These are phyloP conservation scores for Podospora australis DNA, from an alignment of 495 filamentous ascomycete genomes.

Conservation along the genomic window DNA sequence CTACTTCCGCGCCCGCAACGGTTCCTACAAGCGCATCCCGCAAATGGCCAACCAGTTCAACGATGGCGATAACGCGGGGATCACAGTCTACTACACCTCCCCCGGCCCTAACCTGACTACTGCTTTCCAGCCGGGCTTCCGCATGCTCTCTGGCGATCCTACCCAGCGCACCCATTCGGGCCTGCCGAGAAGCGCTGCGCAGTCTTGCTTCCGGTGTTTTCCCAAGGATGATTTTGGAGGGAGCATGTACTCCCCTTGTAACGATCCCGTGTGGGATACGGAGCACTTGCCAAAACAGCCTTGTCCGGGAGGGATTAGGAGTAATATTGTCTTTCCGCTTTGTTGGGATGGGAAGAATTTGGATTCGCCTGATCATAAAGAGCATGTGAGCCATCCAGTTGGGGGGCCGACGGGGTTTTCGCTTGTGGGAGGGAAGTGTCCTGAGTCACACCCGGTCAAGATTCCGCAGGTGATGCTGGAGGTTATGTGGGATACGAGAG, in stretches of 20 bases:
- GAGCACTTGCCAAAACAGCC: slow-evolving; percentile 11
- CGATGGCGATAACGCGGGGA: slow-evolving; percentile 25
- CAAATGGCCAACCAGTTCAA: slow-evolving; percentile 18
- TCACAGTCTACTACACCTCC: slow-evolving; percentile 40
- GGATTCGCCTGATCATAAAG: slow-evolving; percentile 31
- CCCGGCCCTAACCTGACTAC: slow-evolving; percentile 33
- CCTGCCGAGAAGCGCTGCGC: slow-evolving; percentile 28
- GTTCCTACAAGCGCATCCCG: slow-evolving; percentile 32
- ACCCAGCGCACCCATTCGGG: slow-evolving; percentile 23
- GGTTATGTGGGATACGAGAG: slow-evolving; percentile 12
- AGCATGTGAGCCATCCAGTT: slow-evolving; percentile 29
- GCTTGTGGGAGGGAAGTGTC: slow-evolving; percentile 17
- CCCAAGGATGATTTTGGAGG: neutral
- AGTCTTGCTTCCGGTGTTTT: slow-evolving; percentile 7
- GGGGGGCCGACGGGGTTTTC: neutral
- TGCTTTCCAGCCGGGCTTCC: slow-evolving; percentile 51
- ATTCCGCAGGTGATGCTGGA: slow-evolving; percentile 21
- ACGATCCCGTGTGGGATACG: neutral
- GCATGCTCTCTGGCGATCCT: slow-evolving; percentile 66
- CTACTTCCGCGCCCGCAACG: slow-evolving; percentile 34
- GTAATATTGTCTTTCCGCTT: slow-evolving; percentile 39
- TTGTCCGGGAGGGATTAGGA: slow-evolving; percentile 33
- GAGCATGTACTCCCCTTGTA: neutral
- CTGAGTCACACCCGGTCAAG: slow-evolving; percentile 18
- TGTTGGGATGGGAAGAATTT: slow-evolving; percentile 29